Conservation (phyloP, 371 early-diverging fungal species). For the Mortierella sp. region DNA sequence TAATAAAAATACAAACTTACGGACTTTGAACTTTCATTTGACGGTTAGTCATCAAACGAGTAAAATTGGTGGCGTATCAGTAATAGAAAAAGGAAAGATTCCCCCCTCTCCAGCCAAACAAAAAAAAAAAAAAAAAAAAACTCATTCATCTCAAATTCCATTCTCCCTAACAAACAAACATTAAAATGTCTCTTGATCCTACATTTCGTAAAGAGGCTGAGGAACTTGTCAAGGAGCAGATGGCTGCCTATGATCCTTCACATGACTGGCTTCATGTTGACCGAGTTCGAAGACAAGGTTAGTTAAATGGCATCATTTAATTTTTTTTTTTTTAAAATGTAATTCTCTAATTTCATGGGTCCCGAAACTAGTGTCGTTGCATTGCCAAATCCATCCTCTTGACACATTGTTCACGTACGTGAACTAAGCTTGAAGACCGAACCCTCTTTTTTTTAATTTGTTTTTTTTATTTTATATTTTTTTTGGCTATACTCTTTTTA, state of each 20-base stretch:
- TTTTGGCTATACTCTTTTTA: not conserved
- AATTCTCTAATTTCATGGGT: conserved; percentile 2
- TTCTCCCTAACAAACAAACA: not conserved
- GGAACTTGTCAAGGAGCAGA: conserved; percentile 72
- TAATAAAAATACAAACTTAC: not conserved
- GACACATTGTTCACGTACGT: not conserved
- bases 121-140: not conserved
- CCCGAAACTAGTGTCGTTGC: not conserved
- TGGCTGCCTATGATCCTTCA: conserved; percentile 77
- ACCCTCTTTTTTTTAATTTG: too few relatives aligned
- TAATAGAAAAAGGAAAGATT: too few relatives aligned
- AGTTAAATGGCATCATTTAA: not conserved
- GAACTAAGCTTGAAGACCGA: not conserved
- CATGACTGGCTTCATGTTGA: conserved; percentile 86
- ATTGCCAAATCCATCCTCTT: not conserved
- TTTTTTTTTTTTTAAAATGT: not conserved
- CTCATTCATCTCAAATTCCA: not conserved
- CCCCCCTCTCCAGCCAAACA: too few relatives aligned
- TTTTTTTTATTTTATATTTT: not conserved
- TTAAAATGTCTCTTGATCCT: conserved; percentile 50
- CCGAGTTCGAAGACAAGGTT: conserved; percentile 77
- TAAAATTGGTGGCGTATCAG: conserved; percentile 20
- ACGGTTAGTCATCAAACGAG: conserved; percentile 1
- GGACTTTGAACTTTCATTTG: not conserved
- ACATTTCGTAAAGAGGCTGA: conserved; percentile 53